phyloP scores from a whole-genome alignment of 176 grass and related monocot species.

The Rhipidocladum racemiflorum region DNA sequence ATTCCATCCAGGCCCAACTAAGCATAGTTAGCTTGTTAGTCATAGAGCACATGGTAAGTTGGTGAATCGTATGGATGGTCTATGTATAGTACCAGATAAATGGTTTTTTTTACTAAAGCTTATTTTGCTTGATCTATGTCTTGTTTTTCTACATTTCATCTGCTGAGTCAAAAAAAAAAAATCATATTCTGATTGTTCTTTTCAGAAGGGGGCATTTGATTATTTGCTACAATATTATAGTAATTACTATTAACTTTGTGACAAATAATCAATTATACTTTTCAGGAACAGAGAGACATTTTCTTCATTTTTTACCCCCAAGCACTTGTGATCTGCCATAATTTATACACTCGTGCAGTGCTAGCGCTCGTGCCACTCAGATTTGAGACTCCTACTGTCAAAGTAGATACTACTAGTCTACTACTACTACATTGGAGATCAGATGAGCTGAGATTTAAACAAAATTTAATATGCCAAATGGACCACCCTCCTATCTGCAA shows the following conservation, averaged over 20 bases:
- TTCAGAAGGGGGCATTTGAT: too few relatives aligned
- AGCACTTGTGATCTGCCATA: conserved; percentile 8
- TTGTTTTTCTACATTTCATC: background rate
- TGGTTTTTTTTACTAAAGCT: background rate
- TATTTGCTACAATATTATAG: too few relatives aligned
- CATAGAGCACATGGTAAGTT: background rate
- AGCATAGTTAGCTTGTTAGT: background rate
- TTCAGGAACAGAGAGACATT: too few relatives aligned
- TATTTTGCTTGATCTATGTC: background rate
- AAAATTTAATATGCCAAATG: background rate
- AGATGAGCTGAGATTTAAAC: conserved; percentile 10
- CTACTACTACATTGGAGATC: background rate
- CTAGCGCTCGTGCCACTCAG: background rate
- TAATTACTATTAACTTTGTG: too few relatives aligned
- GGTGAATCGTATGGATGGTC: background rate
- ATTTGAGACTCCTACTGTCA: background rate
- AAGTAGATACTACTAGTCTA: background rate
- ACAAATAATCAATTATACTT: too few relatives aligned
- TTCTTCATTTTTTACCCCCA: conserved; percentile 38
- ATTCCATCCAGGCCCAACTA: background rate
- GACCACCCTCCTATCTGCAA: conserved; percentile 16
- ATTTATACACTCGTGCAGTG: background rate
- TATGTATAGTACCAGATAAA: background rate
- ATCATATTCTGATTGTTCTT: background rate
- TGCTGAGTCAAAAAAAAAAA: background rate